phyloP scores from a whole-genome alignment of 306 rosid genomes.

The Castanea sativa region DNA sequence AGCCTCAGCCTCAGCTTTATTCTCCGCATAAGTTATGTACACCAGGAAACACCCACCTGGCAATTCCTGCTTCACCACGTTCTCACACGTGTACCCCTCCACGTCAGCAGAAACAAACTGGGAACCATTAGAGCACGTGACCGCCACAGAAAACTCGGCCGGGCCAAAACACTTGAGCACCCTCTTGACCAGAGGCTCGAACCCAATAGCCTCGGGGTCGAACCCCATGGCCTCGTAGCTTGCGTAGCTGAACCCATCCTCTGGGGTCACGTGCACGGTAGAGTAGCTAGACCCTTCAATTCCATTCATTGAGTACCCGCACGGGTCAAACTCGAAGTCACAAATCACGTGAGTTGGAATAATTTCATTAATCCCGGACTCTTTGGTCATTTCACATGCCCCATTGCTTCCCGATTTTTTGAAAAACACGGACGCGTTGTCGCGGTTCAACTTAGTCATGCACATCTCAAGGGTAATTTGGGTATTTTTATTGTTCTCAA shows the following conservation, averaged over 20 bases:
- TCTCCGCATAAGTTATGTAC: slow-evolving; percentile 27
- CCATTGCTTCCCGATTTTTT: slow-evolving; percentile 26
- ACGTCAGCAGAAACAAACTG: slow-evolving; percentile 16
- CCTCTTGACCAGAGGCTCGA: slow-evolving; percentile 19
- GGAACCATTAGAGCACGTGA: slow-evolving; percentile 33
- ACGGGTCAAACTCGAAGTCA: slow-evolving; percentile 57
- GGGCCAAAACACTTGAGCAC: slow-evolving; percentile 47
- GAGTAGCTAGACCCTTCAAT: slow-evolving; percentile 53
- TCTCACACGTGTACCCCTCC: slow-evolving; percentile 48
- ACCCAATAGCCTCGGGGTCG: slow-evolving; percentile 1
- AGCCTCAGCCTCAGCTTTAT: no score
- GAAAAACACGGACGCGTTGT: slow-evolving; percentile 49
- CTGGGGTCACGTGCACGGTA: slow-evolving; percentile 72
- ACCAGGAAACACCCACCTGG: slow-evolving; percentile 40
- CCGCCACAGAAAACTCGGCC: slow-evolving; percentile 37
- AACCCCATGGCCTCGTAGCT: slow-evolving; percentile 55
- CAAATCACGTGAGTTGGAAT: slow-evolving; percentile 47
- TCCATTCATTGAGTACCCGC: slow-evolving; percentile 70
- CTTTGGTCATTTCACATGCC: slow-evolving; percentile 41
- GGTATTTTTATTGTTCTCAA: no score
- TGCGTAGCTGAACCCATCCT: slow-evolving; percentile 60
- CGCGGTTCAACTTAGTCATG: slow-evolving; percentile 54
- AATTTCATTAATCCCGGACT: slow-evolving; percentile 39
- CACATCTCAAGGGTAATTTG: slow-evolving; percentile 39
- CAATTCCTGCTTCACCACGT: slow-evolving; percentile 42